Conservation (phyloP, 768 basidiomycete species). For the Ramaria sp. region DNA sequence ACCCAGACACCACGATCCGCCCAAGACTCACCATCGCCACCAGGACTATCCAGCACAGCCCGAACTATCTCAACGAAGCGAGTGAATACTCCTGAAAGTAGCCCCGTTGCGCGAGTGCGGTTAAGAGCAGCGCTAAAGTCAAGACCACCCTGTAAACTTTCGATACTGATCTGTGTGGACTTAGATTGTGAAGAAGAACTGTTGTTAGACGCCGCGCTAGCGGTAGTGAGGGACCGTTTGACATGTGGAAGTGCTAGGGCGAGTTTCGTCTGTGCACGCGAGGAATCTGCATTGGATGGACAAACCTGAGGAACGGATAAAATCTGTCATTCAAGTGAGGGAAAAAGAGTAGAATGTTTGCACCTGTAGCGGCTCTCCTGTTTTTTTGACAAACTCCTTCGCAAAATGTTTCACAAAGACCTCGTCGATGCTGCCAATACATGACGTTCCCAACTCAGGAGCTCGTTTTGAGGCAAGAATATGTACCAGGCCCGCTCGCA, state of each 20-base stretch:
- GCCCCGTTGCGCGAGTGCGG: slow-evolving; percentile 25
- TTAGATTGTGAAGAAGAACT: background rate
- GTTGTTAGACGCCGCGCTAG: slow-evolving; percentile 50
- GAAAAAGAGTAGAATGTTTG: background rate
- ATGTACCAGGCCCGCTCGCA: slow-evolving; percentile 66
- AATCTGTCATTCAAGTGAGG: background rate
- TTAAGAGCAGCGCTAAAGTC: slow-evolving; percentile 75
- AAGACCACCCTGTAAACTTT: slow-evolving; percentile 86
- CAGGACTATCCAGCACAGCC: slow-evolving; percentile 9
- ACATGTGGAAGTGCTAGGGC: slow-evolving; percentile 89
- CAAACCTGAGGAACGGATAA: slow-evolving; percentile 60
- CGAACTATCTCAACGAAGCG: slow-evolving; percentile 13
- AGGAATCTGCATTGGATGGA: slow-evolving; percentile 43
- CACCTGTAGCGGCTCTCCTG: slow-evolving; percentile 16
- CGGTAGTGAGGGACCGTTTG: slow-evolving; percentile 86
- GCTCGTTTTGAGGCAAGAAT: slow-evolving; percentile 34
- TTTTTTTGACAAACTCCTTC: slow-evolving; percentile 96
- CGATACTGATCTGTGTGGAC: slow-evolving; percentile 33
- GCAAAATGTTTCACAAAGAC: slow-evolving; percentile 85
- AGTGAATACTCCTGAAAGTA: slow-evolving; percentile 11
- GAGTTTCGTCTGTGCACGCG: slow-evolving; percentile 91
- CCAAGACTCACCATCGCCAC: slow-evolving; percentile 8
- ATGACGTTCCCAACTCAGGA: slow-evolving; percentile 39
- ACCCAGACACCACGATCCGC: slow-evolving; percentile 13
- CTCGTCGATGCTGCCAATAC: slow-evolving; percentile 54